Percentiles rank a stretch among this genome's conserved stretches.
These are phyloP conservation scores for Salix viminalis DNA, from an alignment of 345 rosid species.

Conservation along the genomic window DNA sequence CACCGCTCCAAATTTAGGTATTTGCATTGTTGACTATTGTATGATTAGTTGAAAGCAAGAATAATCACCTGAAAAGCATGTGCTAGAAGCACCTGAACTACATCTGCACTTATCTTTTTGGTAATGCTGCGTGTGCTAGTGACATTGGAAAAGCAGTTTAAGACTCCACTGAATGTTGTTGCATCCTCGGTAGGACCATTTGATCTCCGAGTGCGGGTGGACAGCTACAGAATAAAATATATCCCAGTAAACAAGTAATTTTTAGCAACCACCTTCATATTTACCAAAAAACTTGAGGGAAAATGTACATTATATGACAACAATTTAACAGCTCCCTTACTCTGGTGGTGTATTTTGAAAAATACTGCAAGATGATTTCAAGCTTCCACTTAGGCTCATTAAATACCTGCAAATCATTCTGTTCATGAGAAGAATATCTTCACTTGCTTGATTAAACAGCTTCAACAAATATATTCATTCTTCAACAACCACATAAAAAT, in stretches of 20 bases:
- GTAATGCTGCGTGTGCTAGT: constrained; percentile 39
- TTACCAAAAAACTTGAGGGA: not conserved
- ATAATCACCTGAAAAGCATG: constrained; percentile 70
- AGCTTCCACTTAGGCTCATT: constrained; percentile 77
- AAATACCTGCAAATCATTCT: constrained; percentile 47
- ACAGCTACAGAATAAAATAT: constrained; percentile 37
- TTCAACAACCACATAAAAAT: not conserved
- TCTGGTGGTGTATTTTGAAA: constrained; percentile 59
- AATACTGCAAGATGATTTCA: constrained; percentile 61
- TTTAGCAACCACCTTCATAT: not conserved
- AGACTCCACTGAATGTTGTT: constrained; percentile 43
- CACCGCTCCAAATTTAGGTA: too few relatives aligned
- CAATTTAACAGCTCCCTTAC: constrained; percentile 22
- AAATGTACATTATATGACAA: not conserved
- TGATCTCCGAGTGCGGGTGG: constrained; percentile 66
- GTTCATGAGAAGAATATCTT: not conserved
- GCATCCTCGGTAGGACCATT: constrained; percentile 32
- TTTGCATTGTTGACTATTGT: not conserved
- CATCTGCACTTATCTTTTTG: constrained; percentile 49
- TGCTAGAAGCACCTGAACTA: constrained; percentile 67
- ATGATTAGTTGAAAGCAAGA: not conserved
- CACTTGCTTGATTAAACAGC: not conserved
- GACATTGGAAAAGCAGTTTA: constrained; percentile 48
- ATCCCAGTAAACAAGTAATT: not conserved
- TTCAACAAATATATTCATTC: not conserved